Base-by-base conservation (phyloP, 129 eudicot genomes). In the Chrysanthemum lavandulifolium region DNA sequence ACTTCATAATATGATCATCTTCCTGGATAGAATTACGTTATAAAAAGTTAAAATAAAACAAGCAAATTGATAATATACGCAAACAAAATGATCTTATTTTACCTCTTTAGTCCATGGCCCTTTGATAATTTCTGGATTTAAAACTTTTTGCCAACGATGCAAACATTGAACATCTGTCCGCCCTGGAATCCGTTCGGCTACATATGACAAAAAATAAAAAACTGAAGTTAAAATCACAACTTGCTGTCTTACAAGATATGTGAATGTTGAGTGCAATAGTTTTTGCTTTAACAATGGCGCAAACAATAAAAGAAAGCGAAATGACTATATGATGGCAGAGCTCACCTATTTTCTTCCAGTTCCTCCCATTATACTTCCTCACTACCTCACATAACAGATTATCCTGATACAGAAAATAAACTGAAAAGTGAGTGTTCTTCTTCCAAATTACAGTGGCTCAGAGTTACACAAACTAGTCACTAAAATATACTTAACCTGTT, bases 21-120 rank as follows among this genome's bases (percentile, higher is more conserved):
- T 89, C 96, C 92, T 89, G 66, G 25, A 73, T 18, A 77, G 2
- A 59, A 40, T 23, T 36, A 16, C 31, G 57, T 78, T 31, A 31
- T 23, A 73, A 45, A 65, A 18, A 71, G 55, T 43, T 1, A 14
- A 49, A 9, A 45, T 40, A 58, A 57, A 50, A 72, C 7, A 40
- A 45, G 10, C 59, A 61, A 69, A 19, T 6, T 40, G 47, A 40
- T 40, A 58, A 23, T 50, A 77, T 15, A 25, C 11, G 5, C 15
- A 52, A 54, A 11, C 4, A 49, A 25, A 25, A 63, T 36, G 10
- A 57, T 6, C 36, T 3, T 9, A 18, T 50, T 59, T 40, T 40
- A 86, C 90, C 96, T 86, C 96, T 75, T 84, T 84, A 36, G 78
- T 82, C 92, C 96, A 89, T 10, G 88, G 81, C 16, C 92, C 92